phyloP scores from a whole-genome alignment of 768 basidiomycete species.

The Tylopilus vinaceipallidus region DNA sequence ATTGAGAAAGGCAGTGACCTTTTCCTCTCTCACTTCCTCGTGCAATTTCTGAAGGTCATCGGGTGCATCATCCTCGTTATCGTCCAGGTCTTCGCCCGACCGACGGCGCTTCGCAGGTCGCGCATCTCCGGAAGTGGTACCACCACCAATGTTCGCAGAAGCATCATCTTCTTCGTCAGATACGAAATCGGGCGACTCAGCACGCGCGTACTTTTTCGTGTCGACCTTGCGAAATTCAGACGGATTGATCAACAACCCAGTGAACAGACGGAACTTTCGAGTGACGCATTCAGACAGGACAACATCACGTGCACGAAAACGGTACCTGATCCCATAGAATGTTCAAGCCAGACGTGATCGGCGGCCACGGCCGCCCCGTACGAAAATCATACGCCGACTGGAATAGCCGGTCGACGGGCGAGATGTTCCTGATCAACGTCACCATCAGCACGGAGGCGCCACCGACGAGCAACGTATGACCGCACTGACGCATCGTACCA shows the following conservation, averaged over 20 bases:
- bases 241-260: conserved; percentile 53
- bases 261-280: conserved; percentile 57
- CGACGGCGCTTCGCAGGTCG: conserved; percentile 29
- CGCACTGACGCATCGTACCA: conserved; percentile 52
- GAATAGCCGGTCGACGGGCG: conserved; percentile 53
- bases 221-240: conserved; percentile 34
- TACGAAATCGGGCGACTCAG: conserved; percentile 36
- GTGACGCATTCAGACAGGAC: conserved; percentile 4
- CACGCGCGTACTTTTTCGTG: conserved; percentile 29
- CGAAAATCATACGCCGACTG: conserved; percentile 61
- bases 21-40: conserved; percentile 40
- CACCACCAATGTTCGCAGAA: conserved; percentile 5
- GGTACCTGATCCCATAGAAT: conserved; percentile 67
- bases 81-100: conserved; percentile 7
- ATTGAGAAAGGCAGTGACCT: conserved; percentile 52
- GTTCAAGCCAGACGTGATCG: conserved; percentile 29
- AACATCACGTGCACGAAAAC: neutral
- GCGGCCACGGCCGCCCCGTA: conserved; percentile 39
- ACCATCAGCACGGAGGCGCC: neutral
- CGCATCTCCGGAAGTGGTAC: neutral
- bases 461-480: too few relatives aligned
- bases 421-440: conserved; percentile 36
- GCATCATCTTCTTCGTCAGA: conserved; percentile 29
- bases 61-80: conserved; percentile 35
- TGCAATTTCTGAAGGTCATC: conserved; percentile 33